Base-by-base conservation (phyloP, 148 eudicot genomes). In the Vaccinium vitisidaea region DNA sequence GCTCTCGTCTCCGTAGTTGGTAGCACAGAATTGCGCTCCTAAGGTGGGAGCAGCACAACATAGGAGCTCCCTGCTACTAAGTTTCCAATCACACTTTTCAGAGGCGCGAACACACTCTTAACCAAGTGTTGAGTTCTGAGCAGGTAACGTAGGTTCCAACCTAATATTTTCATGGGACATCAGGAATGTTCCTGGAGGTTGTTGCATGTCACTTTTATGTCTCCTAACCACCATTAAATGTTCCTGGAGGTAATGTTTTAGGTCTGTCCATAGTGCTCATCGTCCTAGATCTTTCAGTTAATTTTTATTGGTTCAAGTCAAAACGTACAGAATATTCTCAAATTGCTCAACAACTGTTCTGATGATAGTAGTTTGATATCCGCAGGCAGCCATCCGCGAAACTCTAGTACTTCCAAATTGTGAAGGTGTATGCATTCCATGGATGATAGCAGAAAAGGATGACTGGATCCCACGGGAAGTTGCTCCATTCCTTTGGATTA, bases 401-500 rank as follows among this genome's bases (percentile, higher is more conserved):
- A 86, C 94, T 52, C 56, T 95, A 84, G 99, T 97, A 32, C 91
- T 93, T 78, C 99, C 99, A 70, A 94, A 95, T 85, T 90, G 88
- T 82, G 98, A 95, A 87, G 92, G 90, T 79, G 84, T 90, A 70
- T 86, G 83, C 79, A 83, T 95, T 50, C 89, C 99, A 16, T 95
- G 94, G 91, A 97, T 97, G 99, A 82, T 90, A 86, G 98, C 98
- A 5, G 99, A 97, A 82, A 91, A 97, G 88, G 98, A 97, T 75
- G 99, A 97, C 83, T 97, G 99, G 99, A 78, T 92, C 32, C 98
- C 98, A 10, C 85, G 89, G 78, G 84, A 82, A 77, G 88, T 83
- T 27, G 99, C 98, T 84, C 99, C 99, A 76, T 93, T 93, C 65
- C 82, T 94, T 79, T 93, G 94, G 95, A 83, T 90, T 39, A 80